These are phyloP conservation scores for Naematelia encephala DNA, from an alignment of 768 basidiomycete species.

Conservation along the genomic window DNA sequence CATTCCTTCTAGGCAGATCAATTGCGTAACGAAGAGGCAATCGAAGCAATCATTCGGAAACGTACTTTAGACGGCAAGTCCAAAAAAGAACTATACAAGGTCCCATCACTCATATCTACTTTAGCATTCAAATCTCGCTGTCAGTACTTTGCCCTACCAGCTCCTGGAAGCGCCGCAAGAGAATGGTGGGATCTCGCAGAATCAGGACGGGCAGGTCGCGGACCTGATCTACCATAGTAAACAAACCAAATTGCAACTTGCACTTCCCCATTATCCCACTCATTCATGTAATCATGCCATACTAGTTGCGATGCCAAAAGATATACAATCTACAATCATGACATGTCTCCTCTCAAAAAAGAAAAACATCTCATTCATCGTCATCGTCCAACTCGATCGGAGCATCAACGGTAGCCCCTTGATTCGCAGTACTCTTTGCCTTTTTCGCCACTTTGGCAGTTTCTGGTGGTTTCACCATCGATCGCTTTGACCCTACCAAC, in stretches of 20 bases:
- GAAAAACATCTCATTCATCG: background rate
- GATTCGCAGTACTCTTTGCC: background rate
- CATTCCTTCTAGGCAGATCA: constrained; percentile 36
- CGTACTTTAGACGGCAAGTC: constrained; percentile 46
- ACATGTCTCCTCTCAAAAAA: too few species aligned
- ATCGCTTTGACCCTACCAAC: background rate
- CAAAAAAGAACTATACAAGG: background rate
- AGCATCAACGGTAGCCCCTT: background rate
- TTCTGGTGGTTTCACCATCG: background rate
- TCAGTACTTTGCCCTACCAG: constrained; percentile 41
- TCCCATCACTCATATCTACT: background rate
- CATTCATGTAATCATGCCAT: background rate
- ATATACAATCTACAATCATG: too few species aligned
- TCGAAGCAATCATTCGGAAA: constrained; percentile 49
- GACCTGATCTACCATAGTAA: constrained; percentile 30
- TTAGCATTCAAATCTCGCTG: constrained; percentile 48
- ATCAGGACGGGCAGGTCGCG: constrained; percentile 28
- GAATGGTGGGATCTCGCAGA: constrained; percentile 49
- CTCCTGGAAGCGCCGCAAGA: constrained; percentile 20
- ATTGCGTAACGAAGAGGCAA: constrained; percentile 40
- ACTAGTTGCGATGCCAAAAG: background rate
- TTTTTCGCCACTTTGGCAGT: background rate
- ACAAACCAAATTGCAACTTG: too few species aligned
- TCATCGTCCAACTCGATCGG: background rate
- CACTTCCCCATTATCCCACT: too few species aligned